Conservation (phyloP, 441 rosid species). For the Adansonia madagascariensis region DNA sequence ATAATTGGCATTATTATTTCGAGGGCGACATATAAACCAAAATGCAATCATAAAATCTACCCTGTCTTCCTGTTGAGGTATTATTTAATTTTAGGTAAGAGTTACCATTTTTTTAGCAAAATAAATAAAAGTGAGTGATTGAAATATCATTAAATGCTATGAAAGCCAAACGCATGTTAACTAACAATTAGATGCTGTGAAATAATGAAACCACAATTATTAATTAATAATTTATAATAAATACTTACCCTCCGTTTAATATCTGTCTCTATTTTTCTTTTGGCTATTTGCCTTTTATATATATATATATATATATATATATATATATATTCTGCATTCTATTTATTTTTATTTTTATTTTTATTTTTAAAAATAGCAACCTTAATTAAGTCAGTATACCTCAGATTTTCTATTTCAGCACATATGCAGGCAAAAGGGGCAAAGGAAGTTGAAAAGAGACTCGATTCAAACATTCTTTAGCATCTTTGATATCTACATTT, state of each 20-base stretch:
- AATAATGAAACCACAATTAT: slow-evolving; percentile 20
- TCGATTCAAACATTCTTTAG: not conserved
- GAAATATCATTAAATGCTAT: slow-evolving; percentile 22
- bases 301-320: too few relatives aligned
- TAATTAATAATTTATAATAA: not conserved
- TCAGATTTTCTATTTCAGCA: not conserved
- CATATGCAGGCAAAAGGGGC: not conserved
- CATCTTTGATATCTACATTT: not conserved
- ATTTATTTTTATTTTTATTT: too few relatives aligned
- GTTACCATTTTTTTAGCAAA: not conserved
- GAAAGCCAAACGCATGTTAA: not conserved
- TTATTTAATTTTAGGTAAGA: slow-evolving; percentile 46
- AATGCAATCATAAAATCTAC: slow-evolving; percentile 37
- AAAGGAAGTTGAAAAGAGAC: not conserved
- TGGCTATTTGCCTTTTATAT: not conserved
- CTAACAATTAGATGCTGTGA: slow-evolving; percentile 4
- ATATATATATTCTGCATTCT: too few relatives aligned
- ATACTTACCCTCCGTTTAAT: not conserved
- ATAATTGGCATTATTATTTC: slow-evolving; percentile 45
- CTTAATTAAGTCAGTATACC: not conserved
- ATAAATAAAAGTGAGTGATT: slow-evolving; percentile 30
- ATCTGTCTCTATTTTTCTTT: not conserved
- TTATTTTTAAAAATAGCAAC: too few relatives aligned
- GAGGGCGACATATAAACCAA: slow-evolving; percentile 51
- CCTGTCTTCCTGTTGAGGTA: not conserved